Base-by-base conservation (phyloP, 495 filamentous ascomycete species). In the Penicillium canescens region DNA sequence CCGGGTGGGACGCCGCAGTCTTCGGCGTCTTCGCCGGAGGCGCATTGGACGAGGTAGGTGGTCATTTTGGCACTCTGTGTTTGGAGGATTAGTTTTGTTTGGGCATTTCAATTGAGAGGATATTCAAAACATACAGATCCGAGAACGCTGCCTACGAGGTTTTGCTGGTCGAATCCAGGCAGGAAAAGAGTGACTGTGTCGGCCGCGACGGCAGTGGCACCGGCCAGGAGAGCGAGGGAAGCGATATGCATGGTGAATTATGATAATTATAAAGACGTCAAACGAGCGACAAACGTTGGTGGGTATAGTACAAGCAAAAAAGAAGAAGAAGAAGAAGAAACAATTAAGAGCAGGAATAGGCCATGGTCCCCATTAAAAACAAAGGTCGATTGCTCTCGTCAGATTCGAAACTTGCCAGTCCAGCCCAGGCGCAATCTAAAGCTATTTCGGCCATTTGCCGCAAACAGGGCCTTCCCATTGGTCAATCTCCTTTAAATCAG, bases 131-230 rank as follows among this genome's bases (percentile, higher is more conserved):
- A 12, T 56, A 60, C 57, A 12, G 47, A 40, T 39, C 57, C 57
- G 10, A 60, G 14, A 12, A 60, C 33, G 33, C 48, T 60, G 21
- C 26, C 57, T 0, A 47, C 43, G 26, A 56, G 13, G 2, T 49
- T 7, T 13, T 52, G 57, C 12, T 10, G 14, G 13, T 56, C 57
- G 28, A 56, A 56, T 14, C 57, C 57, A 2, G 53, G 52, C 11
- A 60, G 42, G 53, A 56, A 56, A 40, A 60, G 53, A 23, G 53
- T 49, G 48, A 56, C 53, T 7, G 53, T 56, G 12, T 56, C 44
- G 34, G 53, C 57, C 13, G 34, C 53, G 12, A 41, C 39, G 12
- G 50, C 8, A 11, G 57, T 34, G 23, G 52, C 57, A 9, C 57
- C 48, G 18, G 39, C 57, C 37, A 60, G 34, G 11, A 60, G 37